These are phyloP conservation scores for Seiridium unicorne DNA, from an alignment of 2,329 filamentous ascomycete genomes.

Conservation along the genomic window DNA sequence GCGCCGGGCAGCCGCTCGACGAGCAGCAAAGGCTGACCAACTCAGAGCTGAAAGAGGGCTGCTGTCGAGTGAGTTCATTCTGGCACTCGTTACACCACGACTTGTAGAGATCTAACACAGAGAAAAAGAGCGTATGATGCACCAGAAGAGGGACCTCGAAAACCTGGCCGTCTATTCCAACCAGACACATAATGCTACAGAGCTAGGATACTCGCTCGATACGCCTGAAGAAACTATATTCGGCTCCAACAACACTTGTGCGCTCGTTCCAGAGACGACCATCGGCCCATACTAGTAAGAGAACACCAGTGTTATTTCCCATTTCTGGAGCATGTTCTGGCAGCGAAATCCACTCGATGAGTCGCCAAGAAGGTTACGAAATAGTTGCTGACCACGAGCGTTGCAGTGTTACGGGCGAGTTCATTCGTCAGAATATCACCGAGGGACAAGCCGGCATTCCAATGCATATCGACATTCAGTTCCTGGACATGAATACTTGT, in stretches of 20 bases:
- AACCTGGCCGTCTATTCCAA: conserved; percentile 1
- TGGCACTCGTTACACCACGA: not conserved
- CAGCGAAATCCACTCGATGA: too few species aligned
- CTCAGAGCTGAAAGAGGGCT: not conserved
- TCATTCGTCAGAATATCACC: conserved; percentile 45
- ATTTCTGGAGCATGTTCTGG: too few species aligned
- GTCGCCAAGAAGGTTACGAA: too few species aligned
- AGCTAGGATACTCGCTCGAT: conserved; percentile 24
- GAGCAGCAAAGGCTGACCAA: not conserved
- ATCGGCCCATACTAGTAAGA: conserved; percentile 49
- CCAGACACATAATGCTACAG: not conserved
- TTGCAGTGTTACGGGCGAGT: conserved; percentile 43
- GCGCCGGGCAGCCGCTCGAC: not conserved
- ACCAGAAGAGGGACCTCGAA: conserved; percentile 5
- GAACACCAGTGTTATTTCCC: too few species aligned
- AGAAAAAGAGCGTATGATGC: not conserved
- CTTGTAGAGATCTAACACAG: not conserved
- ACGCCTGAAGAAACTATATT: conserved; percentile 37
- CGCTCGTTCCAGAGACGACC: conserved; percentile 51
- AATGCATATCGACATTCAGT: conserved; percentile 49
- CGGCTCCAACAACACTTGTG: conserved; percentile 41
- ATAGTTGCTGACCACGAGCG: too few species aligned
- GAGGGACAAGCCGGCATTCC: conserved; percentile 47
- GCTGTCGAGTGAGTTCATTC: not conserved
- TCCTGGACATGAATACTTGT: conserved; percentile 54